Evolutionary conservation across 139 green algal genomes (phyloP), one percentile per base, ranked within the genome.

Genomic region (Medakamo hakoo): DNA sequence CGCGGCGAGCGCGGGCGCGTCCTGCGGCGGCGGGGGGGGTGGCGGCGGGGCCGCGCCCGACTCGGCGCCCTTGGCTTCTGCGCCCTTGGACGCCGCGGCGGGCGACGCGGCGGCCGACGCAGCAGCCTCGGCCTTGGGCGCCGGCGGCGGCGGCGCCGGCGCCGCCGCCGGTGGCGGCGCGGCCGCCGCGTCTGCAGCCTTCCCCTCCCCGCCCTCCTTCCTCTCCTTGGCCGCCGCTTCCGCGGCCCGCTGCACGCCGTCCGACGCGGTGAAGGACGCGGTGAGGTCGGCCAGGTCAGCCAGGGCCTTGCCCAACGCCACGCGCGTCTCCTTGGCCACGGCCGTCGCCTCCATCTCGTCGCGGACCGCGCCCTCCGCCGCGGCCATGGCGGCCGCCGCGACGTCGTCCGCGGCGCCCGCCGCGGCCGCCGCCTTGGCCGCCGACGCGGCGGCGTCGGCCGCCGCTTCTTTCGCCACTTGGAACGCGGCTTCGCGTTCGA

Each of bases 291-390:
- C 71, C 59, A 87, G 71, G 66, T 81, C 80, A 30, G 73, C 63
- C 2, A 89, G 69, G 1, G 82, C 82, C 48, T 85, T 86, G 32
- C 66, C 68, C 32, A 90, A 67, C 28, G 82, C 82, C 18, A 29
- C 59, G 67, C 83, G 66, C 27, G 76, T 87, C 58, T 82, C 79
- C 58, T 82, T 82, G 55, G 74, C 71, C 49, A 84, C 77, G 25
- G 73, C 63, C 16, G 49, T 27, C 1, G 66, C 62, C 62, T 92
- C 83, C 73, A 92, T 91, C 74, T 94, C 86, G 30, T 88, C 82
- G 27, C 80, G 78, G 20, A 92, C 84, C 29, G 84, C 85, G 31
- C 71, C 59, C 72, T 91, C 83, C 2, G 83, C 84, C n/a, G 80
- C 76, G 65, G 77, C 74, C 87, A 91, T 93, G 30, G 82, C 82